Conservation (phyloP, 1,139 yeast genomes). For the Blastobotrys persicus region DNA sequence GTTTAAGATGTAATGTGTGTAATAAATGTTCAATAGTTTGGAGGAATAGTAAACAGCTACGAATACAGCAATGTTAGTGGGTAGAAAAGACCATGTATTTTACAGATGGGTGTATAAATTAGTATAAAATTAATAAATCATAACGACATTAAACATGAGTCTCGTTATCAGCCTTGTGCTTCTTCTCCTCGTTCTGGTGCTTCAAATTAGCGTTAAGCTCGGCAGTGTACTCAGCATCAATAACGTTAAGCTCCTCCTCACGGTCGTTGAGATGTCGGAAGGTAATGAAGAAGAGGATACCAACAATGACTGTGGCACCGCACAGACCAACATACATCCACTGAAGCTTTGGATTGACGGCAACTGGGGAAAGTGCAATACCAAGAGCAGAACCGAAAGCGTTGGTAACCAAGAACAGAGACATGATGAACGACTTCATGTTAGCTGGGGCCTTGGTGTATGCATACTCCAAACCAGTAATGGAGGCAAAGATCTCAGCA, state of each 20-base stretch:
- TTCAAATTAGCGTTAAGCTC: conserved; percentile 30
- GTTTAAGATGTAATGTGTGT: not conserved
- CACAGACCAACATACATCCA: conserved; percentile 68
- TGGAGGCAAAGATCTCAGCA: conserved; percentile 63
- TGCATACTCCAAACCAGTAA: conserved; percentile 68
- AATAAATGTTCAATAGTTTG: no score
- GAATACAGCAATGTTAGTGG: no score
- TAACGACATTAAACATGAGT: conserved; percentile 4
- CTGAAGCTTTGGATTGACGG: conserved; percentile 64
- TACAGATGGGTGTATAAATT: not conserved
- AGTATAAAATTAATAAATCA: not conserved
- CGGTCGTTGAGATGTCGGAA: conserved; percentile 55
- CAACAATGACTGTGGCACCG: conserved; percentile 57
- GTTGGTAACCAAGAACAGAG: conserved; percentile 57
- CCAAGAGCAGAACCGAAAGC: conserved; percentile 73
- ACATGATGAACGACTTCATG: conserved; percentile 67
- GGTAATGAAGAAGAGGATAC: conserved; percentile 58
- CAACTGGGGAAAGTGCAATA: conserved; percentile 64
- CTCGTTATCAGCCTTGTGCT: not conserved
- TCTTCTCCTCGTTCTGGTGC: conserved; percentile 18
- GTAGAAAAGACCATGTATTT: not conserved
- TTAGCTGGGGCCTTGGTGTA: conserved; percentile 65
- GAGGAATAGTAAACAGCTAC: no score
- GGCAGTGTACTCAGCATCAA: conserved; percentile 44
- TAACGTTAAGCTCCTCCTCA: conserved; percentile 60